These are phyloP conservation scores for Dalbergia cultrata DNA, from an alignment of 306 rosid genomes.

Conservation along the genomic window DNA sequence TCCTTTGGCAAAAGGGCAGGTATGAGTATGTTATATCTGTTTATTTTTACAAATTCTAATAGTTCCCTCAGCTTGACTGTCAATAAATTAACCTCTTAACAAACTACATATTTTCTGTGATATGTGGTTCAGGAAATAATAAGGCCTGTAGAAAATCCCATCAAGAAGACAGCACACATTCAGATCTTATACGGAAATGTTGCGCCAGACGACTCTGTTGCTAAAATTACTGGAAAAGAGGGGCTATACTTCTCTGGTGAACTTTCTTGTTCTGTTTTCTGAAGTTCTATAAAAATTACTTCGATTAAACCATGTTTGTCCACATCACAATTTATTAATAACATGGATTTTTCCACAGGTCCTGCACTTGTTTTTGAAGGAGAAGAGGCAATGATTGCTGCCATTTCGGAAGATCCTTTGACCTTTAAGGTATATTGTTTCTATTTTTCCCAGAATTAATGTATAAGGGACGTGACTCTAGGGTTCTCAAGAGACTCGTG, in stretches of 20 bases:
- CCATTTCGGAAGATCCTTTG: constrained; percentile 80
- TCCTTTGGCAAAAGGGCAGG: constrained; percentile 91
- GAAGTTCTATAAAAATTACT: constrained; percentile 18
- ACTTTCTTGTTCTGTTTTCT: constrained; percentile 39
- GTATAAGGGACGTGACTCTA: background rate
- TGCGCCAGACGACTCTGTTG: constrained; percentile 93
- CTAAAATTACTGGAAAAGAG: constrained; percentile 98
- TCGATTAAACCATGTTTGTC: constrained; percentile 17
- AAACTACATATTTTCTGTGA: constrained; percentile 31
- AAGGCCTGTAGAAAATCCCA: constrained; percentile 90
- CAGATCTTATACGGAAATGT: constrained; percentile 91
- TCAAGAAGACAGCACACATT: constrained; percentile 92
- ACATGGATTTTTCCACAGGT: constrained; percentile 62
- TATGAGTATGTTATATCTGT: constrained; percentile 52
- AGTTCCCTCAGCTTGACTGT: constrained; percentile 15
- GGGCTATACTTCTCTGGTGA: constrained; percentile 95
- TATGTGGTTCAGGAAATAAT: constrained; percentile 72
- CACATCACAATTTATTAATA: constrained; percentile 34
- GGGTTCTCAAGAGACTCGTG: constrained; percentile 26
- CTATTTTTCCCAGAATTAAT: constrained; percentile 17
- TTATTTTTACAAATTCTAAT: constrained; percentile 5
- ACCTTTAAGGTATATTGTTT: constrained; percentile 76
- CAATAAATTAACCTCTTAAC: constrained; percentile 31
- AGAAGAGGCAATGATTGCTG: constrained; percentile 92
- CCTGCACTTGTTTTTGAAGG: constrained; percentile 97